Evolutionary conservation across 2,329 filamentous ascomycete genomes (phyloP), one percentile per base, ranked within the genome.

Genomic region (Fusarium sp.): DNA sequence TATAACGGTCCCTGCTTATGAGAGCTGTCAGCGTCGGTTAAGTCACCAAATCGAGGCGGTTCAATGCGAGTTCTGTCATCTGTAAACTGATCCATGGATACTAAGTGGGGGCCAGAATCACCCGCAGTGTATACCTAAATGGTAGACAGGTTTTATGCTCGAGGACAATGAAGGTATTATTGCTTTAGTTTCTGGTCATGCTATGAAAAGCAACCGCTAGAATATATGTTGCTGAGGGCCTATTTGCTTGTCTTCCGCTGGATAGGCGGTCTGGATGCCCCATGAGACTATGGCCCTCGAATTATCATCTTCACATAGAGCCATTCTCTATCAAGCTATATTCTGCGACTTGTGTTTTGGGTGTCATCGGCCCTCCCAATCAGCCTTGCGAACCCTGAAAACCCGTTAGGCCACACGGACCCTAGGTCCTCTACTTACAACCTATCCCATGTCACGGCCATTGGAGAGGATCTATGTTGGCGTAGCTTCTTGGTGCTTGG

Each of bases 121-220:
- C 13, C 46, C 59, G 46, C 62, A 52, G 37, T 52, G 62, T 15
- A 59, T 65, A 59, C 60, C 59, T 16, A 65, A 29, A 65, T 38
- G 18, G 35, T 44, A 31, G 13, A 63, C 43, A 31, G 39, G 31
- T 43, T 49, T 26, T 29, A 46, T 47, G 53, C 37, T 60, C 23
- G 41, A 39, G n/a, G 24, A 28, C n/a, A 31, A 23, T n/a, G n/a
- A n/a, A n/a, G n/a, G n/a, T n/a, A n/a, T n/a, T n/a, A n/a, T n/a
- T n/a, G n/a, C n/a, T n/a, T n/a, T n/a, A n/a, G n/a, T n/a, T n/a
- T n/a, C n/a, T n/a, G n/a, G n/a, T n/a, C n/a, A n/a, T n/a, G n/a
- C n/a, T n/a, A n/a, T n/a, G n/a, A n/a, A n/a, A n/a, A n/a, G n/a
- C n/a, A n/a, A n/a, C n/a, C n/a, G n/a, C n/a, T n/a, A n/a, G n/a